Base-by-base conservation (phyloP, 371 early-diverging fungal species). In the Haplosporangium sp. region DNA sequence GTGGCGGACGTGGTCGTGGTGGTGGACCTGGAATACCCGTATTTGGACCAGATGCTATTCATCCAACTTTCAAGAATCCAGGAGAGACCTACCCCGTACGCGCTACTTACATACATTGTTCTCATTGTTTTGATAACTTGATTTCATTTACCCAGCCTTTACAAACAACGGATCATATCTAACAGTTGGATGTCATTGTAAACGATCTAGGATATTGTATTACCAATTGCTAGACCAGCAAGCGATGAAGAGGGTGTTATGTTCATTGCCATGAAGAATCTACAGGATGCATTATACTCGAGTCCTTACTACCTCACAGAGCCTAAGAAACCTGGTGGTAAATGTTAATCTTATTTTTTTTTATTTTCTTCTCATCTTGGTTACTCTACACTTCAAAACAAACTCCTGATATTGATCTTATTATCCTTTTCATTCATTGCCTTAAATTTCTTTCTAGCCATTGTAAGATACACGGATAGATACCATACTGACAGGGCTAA, bases 1-100 rank as follows among this genome's bases (percentile, higher is more conserved):
- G 78, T n/a, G 79, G 79, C 3, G 63, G 78, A n/a, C 63, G 78
- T 42, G 42, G 78, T 6, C 62, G 78, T 27, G 63, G 71, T 3
- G 71, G 79, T 10, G 68, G 52, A 2, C 79, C 79, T n/a, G 65
- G 63, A 27, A 67, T 79, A 15, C 74, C 67, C 48, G 71, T 70
- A 60, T 79, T 71, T 70, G 79, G 79, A 27, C 79, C 79, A 7
- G 79, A 79, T 27, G 79, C 74, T 19, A 79, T 79, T 59, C 70
- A 69, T 20, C 71, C 79, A 17, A 79, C 79, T 4, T 79, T 79
- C 58, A 79, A 73, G 65, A 79, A 79, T 56, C 79, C 79, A 19
- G 79, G 74, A 44, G 79, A 74, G 40, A 74, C 74, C 47, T 79
- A 74, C 27, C 79, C 79, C 50, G 79, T 79, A 74, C 39, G 59